Evolutionary conservation across 257 asterid species (phyloP), one percentile per base, ranked within the genome.

Genomic region (Thymus mandschuricus): DNA sequence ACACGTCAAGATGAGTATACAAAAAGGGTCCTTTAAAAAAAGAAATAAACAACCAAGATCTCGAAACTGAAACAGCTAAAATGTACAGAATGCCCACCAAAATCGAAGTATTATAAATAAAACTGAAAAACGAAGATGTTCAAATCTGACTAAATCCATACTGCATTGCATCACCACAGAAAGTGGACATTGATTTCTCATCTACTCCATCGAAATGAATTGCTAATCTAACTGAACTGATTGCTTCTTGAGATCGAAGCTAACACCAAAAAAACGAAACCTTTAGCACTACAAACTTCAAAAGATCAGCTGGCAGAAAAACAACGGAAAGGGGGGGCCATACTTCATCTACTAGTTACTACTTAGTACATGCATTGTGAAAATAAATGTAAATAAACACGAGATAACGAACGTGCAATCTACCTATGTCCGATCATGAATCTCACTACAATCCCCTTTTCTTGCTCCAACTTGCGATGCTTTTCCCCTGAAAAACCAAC

Each of bases 371-470:
- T 21, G 21, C 21, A 31, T 31, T 51, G 8, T 51, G 57, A 15
- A 52, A 21, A 52, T 6, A 0, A 1, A 21, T 21, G 58, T 21
- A 7, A 6, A 52, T 6, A 44, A 10, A 44, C 49, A 44, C 49
- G 2, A 5, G 1, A 44, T 5, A 9, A 5, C 2, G 15, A 33
- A 33, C 5, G 52, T 46, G 64, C 21, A 68, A 43, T 64, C 72
- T 78, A 93, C 98, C 98, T 93, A 68, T 93, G 98, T n/a, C 98
- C 98, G 78, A 93, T 93, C 98, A 91, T 93, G 76, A 93, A 93
- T 44, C 98, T 84, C 70, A 93, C 89, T 56, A 93, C 84, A 38
- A 91, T 93, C n/a, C 97, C 98, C 88, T 93, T 93, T 78, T 93
- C 98, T 65, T 78, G 75, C 86, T 89, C 98, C 84, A 93, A 76